Percentiles rank a stretch among this genome's conserved stretches.
Conservation (phyloP, 2,329 filamentous ascomycete genomes). For the Cadophora malorum region DNA sequence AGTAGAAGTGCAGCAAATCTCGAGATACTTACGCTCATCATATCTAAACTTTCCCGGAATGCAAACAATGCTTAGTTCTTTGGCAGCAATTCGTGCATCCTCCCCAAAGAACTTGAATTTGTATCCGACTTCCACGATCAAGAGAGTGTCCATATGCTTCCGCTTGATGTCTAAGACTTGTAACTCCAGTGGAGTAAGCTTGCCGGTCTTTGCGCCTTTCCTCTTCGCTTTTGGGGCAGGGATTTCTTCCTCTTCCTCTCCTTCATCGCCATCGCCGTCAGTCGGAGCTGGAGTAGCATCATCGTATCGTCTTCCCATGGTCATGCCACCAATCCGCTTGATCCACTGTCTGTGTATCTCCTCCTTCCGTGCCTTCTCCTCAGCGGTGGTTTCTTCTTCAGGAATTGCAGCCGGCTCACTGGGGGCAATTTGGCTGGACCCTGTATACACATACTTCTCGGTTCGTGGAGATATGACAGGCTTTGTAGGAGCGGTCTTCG, state of each 20-base stretch:
- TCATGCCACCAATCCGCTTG: slow-evolving; percentile 80
- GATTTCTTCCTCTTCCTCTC: slow-evolving; percentile 61
- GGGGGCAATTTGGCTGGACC: slow-evolving; percentile 43
- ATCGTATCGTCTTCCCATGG: slow-evolving; percentile 63
- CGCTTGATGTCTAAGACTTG: slow-evolving; percentile 95
- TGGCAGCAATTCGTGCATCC: slow-evolving; percentile 87
- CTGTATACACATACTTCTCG: slow-evolving; percentile 59
- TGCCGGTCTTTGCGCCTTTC: slow-evolving; percentile 73
- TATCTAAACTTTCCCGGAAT: slow-evolving; percentile 95
- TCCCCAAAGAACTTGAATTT: slow-evolving; percentile 98
- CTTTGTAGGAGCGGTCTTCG: slow-evolving; percentile 33
- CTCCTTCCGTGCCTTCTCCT: slow-evolving; percentile 64
- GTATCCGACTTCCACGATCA: slow-evolving; percentile 96
- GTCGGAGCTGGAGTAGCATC: slow-evolving; percentile 56
- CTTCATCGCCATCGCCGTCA: slow-evolving; percentile 59
- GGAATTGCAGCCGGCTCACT: slow-evolving; percentile 40
- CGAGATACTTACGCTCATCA: slow-evolving; percentile 72
- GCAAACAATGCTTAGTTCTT: slow-evolving; percentile 92
- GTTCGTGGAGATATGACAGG: slow-evolving; percentile 51
- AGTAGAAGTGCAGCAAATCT: background rate
- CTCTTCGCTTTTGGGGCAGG: slow-evolving; percentile 62
- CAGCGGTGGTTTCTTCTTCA: slow-evolving; percentile 54
- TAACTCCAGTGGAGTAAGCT: slow-evolving; percentile 92
- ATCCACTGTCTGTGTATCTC: slow-evolving; percentile 85
- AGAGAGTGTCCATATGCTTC: slow-evolving; percentile 85